phyloP scores from a whole-genome alignment of 2,329 filamentous ascomycete genomes.

The Cordyceps fumosorosea region DNA sequence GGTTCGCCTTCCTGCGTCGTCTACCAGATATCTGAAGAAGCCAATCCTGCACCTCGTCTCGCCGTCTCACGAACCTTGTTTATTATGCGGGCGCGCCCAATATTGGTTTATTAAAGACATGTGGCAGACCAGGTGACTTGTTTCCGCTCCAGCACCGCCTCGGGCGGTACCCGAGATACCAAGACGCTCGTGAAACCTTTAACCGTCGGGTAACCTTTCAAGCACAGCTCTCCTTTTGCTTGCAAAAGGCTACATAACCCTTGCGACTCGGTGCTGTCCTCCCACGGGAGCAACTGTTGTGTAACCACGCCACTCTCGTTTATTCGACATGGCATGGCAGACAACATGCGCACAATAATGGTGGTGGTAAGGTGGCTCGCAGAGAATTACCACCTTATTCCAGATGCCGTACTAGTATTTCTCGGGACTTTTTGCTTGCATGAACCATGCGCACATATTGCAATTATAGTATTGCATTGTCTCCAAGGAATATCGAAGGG shows the following conservation, averaged over 20 bases:
- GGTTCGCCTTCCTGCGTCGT: background rate
- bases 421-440: background rate
- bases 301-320: background rate
- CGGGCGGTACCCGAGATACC: background rate
- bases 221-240: no score
- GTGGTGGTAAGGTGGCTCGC: background rate
- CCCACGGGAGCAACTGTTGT: background rate
- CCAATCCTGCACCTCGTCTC: background rate
- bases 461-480: background rate
- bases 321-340: background rate
- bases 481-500: background rate
- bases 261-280: background rate
- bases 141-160: background rate
- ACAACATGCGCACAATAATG: background rate
- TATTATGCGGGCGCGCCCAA: background rate
- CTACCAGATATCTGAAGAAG: background rate
- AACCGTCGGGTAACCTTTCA: background rate
- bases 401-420: background rate
- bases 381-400: background rate
- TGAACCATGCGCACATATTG: constrained; percentile 1
- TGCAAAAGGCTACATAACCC: background rate
- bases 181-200: background rate
- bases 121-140: background rate
- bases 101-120: background rate
- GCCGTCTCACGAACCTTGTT: background rate